Evolutionary conservation across 805 yeast species (phyloP).

Genomic region (Monosporozyma aquatica): DNA sequence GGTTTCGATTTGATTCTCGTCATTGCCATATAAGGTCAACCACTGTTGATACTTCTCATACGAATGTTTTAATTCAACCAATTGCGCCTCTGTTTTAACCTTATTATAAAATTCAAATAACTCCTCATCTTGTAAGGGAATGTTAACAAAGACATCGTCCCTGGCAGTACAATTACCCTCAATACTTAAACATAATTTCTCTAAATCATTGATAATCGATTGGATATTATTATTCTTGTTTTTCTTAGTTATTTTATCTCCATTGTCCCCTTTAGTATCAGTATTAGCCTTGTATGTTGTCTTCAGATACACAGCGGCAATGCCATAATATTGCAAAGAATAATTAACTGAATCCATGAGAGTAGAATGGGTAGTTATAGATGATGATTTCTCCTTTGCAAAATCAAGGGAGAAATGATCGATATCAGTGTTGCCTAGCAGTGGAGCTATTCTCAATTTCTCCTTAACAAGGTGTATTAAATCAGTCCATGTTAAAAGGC

Average conservation of each 20-base stretch:
- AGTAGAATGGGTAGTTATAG: no score
- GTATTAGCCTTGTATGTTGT: no score
- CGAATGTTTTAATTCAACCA: conserved; percentile 15
- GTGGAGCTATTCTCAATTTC: no score
- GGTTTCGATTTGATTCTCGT: conserved; percentile 6
- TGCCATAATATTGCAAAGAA: no score
- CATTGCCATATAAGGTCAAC: conserved; percentile 9
- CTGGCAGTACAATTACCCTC: not conserved
- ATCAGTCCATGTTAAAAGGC: no score
- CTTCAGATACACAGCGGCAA: no score
- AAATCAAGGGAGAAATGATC: no score
- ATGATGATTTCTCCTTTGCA: no score
- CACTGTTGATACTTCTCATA: conserved; percentile 13
- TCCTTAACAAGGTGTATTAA: no score
- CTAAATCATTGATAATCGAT: not conserved
- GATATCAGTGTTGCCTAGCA: no score
- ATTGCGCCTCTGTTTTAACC: conserved; percentile 10
- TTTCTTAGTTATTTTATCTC: not conserved
- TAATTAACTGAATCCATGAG: no score
- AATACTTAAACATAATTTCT: not conserved
- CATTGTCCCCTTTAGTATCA: not conserved
- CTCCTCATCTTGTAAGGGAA: conserved; percentile 14
- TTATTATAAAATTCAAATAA: conserved; percentile 21
- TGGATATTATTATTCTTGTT: not conserved
- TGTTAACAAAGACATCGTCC: conserved; percentile 12